phyloP scores from a whole-genome alignment of 768 basidiomycete genomes.

The Paxillus ammoniavirescens region DNA sequence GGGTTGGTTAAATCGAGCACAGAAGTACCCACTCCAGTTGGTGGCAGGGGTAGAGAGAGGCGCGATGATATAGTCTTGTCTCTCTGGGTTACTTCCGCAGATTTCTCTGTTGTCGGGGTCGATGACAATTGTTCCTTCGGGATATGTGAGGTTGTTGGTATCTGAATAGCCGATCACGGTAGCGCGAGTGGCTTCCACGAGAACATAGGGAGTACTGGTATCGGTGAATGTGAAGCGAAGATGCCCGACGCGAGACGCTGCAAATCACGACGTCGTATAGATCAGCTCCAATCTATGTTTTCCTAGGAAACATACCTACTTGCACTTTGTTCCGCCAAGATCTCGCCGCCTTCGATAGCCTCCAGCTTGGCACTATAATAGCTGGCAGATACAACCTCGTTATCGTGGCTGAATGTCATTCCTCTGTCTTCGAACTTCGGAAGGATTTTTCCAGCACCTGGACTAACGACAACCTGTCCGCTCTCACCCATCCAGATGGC shows the following conservation, averaged over 20 bases:
- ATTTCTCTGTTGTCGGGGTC: constrained; percentile 46
- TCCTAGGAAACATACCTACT: constrained; percentile 40
- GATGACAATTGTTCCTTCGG: constrained; percentile 50
- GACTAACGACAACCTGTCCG: constrained; percentile 58
- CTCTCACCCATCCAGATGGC: constrained; percentile 91
- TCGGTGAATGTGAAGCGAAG: constrained; percentile 63
- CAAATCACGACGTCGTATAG: neutral
- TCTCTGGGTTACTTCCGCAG: constrained; percentile 62
- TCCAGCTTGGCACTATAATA: constrained; percentile 59
- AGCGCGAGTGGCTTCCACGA: constrained; percentile 66
- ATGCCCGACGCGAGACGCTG: constrained; percentile 76
- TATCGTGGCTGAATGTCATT: constrained; percentile 47
- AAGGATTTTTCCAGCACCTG: constrained; percentile 51
- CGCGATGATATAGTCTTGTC: constrained; percentile 69
- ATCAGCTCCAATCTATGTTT: neutral
- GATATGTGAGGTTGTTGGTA: constrained; percentile 48
- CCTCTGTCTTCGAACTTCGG: constrained; percentile 59
- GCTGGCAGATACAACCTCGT: constrained; percentile 53
- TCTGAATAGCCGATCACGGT: constrained; percentile 56
- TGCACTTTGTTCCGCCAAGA: constrained; percentile 59
- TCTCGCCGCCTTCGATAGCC: constrained; percentile 47
- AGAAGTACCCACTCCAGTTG: constrained; percentile 48
- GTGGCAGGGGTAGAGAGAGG: constrained; percentile 46
- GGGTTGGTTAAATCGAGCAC: constrained; percentile 52
- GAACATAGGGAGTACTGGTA: constrained; percentile 50